Evolutionary conservation across 148 eudicot genomes (phyloP).

Genomic region (Limonium bicolor): DNA sequence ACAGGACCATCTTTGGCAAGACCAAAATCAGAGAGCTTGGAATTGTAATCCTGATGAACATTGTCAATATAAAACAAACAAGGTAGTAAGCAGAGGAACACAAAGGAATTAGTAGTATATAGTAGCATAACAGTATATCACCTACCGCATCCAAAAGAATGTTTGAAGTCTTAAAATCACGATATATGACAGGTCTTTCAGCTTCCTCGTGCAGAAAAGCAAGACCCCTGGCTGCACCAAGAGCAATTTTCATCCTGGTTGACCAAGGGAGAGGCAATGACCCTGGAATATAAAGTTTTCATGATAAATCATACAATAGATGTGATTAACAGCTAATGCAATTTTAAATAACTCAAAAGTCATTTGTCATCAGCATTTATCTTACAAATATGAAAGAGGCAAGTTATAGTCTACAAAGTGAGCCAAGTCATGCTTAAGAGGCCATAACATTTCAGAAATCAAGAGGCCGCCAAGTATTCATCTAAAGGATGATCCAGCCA

Average conservation of each 20-base stretch:
- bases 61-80: constrained; percentile 10
- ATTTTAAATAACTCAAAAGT: too few species aligned
- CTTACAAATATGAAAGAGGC: too few species aligned
- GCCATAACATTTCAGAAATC: too few species aligned
- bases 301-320: background rate
- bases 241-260: constrained; percentile 87
- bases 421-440: too few species aligned
- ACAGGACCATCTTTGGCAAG: constrained; percentile 97
- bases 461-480: too few species aligned
- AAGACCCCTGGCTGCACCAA: constrained; percentile 89
- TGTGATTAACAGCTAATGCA: too few species aligned
- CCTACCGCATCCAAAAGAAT: constrained; percentile 89
- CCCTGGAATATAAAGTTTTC: constrained; percentile 30
- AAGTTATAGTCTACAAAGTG: too few species aligned
- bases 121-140: constrained; percentile 2
- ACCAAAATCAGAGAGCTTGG: constrained; percentile 92
- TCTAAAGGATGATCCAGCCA: too few species aligned
- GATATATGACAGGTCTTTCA: constrained; percentile 79
- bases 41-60: constrained; percentile 68
- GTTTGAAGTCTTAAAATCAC: constrained; percentile 91
- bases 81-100: too few species aligned
- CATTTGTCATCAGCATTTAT: too few species aligned
- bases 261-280: constrained; percentile 96
- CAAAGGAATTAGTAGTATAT: too few species aligned
- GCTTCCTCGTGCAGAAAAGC: constrained; percentile 95